Conservation (phyloP, 192 early-diverging fungal genomes). For the Spinellus fusiger region DNA sequence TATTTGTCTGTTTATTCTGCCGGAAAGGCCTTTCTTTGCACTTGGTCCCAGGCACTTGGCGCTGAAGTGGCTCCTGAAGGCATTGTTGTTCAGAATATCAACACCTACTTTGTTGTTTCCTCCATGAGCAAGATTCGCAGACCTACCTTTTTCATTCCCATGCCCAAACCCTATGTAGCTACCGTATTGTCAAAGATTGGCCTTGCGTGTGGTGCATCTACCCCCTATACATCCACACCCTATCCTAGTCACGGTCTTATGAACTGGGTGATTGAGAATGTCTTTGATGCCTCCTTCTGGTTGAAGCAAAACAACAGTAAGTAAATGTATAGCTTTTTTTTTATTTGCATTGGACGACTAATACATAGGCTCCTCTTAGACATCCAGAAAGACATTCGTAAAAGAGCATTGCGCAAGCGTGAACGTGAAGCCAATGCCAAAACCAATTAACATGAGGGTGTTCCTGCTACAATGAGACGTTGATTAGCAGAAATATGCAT, state of each 20-base stretch:
- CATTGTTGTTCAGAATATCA: slow-evolving; percentile 86
- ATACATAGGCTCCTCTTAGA: slow-evolving; percentile 12
- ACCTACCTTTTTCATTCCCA: slow-evolving; percentile 74
- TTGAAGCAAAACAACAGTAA: slow-evolving; percentile 50
- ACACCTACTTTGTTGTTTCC: slow-evolving; percentile 94
- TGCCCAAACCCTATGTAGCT: slow-evolving; percentile 73
- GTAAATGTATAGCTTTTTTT: neutral
- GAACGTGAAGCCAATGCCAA: slow-evolving; percentile 53
- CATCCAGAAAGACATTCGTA: slow-evolving; percentile 62
- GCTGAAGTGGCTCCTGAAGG: slow-evolving; percentile 64
- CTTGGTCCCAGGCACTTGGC: slow-evolving; percentile 85
- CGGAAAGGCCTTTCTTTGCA: slow-evolving; percentile 87
- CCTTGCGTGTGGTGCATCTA: slow-evolving; percentile 54
- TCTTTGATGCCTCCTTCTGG: slow-evolving; percentile 52
- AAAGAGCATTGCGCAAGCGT: slow-evolving; percentile 66
- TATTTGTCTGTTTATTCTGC: slow-evolving; percentile 88
- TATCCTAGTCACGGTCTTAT: slow-evolving; percentile 62
- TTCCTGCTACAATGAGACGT: too few relatives aligned
- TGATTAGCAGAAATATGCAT: neutral
- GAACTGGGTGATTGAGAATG: slow-evolving; percentile 63
- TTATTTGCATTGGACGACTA: slow-evolving; percentile 8
- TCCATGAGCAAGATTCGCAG: slow-evolving; percentile 90
- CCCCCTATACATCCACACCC: slow-evolving; percentile 58
- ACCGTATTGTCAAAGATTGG: slow-evolving; percentile 66
- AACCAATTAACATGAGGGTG: too few relatives aligned